Conservation (phyloP, 139 green algal species). For the Asterochloris sp. region DNA sequence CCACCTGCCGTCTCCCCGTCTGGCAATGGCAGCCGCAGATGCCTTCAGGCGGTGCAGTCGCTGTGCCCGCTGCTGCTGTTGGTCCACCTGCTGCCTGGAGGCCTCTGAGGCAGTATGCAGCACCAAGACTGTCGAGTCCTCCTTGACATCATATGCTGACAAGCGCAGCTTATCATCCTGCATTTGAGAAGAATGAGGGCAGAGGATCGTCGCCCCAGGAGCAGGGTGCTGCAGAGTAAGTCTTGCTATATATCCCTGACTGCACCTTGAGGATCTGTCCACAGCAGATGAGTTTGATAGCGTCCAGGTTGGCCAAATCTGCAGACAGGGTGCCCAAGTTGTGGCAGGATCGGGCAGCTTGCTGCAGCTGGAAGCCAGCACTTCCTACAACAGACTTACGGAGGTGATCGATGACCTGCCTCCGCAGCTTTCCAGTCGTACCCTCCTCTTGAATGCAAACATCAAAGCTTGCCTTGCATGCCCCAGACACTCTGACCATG, state of each 20-base stretch:
- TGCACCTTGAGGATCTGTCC: not conserved
- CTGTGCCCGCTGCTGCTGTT: conserved; percentile 15
- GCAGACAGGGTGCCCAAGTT: not conserved
- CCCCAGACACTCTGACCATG: too few relatives aligned
- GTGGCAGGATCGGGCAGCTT: too few relatives aligned
- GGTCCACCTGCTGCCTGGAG: not conserved
- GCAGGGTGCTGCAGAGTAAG: not conserved
- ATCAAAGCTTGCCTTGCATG: too few relatives aligned
- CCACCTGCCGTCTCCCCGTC: conserved; percentile 8
- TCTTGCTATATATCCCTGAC: not conserved
- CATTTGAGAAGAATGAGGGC: not conserved
- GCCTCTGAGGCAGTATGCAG: conserved; percentile 3
- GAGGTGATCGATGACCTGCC: too few relatives aligned
- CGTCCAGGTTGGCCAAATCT: not conserved
- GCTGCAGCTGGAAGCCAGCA: too few relatives aligned
- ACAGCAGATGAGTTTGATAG: not conserved
- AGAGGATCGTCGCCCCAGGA: not conserved
- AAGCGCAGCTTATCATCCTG: conserved; percentile 41
- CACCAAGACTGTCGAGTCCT: conserved; percentile 37
- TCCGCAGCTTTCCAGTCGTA: too few relatives aligned
- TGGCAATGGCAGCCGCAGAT: conserved; percentile 32
- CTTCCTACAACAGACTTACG: too few relatives aligned
- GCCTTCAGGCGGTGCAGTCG: conserved; percentile 41
- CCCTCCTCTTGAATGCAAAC: too few relatives aligned
- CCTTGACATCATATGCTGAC: conserved; percentile 21